Evolutionary conservation across 257 asterid species (phyloP), one percentile per base, ranked within the genome.

Genomic region (Osmanthus fragrans): DNA sequence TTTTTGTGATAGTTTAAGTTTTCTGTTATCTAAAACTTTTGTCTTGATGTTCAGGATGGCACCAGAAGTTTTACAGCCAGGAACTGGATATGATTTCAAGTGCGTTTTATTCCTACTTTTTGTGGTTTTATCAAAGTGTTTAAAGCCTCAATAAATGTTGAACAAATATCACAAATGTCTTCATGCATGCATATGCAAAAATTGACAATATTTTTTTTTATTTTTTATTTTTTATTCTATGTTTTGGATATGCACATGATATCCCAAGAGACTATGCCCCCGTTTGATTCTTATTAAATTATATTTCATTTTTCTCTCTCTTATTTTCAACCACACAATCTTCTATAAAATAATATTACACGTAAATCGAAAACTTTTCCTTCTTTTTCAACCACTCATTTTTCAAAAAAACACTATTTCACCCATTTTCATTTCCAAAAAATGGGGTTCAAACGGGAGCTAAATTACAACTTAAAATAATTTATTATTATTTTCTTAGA

Each of bases 1-100:
- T 73, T 40, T 47, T 56, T n/a, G 27, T n/a, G 7, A 47, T 47
- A 16, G n/a, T 37, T 23, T 47, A 40, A 25, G 4, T 25, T 58
- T 33, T 12, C 79, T 54, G 47, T 33, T 54, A 40, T 32, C 32
- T 74, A 27, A 37, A 15, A 34, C 39, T 78, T 73, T 70, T 47
- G 64, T 81, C 63, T 73, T 64, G 47, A 71, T 72, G 71, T 76
- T 32, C 87, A 96, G 99, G 99, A 96, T 96, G 99, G 99, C 99
- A 74, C 99, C 99, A 25, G 99, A 96, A 85, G 99, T 93, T 34
- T 85, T 96, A 90, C 99, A 96, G 87, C 99, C 99, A 8, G 98
- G 96, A 89, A 85, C 96, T 54, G 99, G 99, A 85, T 96, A 96
- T 81, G 97, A 96, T 84, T 93, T 96, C 90, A 96, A 96, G 99